Base-by-base conservation (phyloP, 2,329 filamentous ascomycete genomes). In the Microcera coccophila region DNA sequence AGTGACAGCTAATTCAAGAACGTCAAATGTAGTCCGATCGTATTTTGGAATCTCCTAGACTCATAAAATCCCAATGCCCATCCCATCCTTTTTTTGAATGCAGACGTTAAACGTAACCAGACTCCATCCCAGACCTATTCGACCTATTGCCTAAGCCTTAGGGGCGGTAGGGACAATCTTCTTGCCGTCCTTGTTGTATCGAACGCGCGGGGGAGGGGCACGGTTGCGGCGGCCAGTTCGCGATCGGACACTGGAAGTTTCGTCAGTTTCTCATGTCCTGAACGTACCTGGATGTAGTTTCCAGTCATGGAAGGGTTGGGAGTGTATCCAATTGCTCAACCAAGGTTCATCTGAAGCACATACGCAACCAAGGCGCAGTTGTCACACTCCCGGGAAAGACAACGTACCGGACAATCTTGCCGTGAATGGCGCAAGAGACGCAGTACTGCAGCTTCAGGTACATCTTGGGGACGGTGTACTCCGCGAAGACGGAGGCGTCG, bases 401-500 rank as follows among this genome's bases (percentile, higher is more conserved):
- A 72, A 82, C 90, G 75, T 93, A 97, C 91, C 93, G 91, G 76
- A 98, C 94, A 75, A 98, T 98, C 87, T 98, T 98, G 83, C 93
- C 93, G 83, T 98, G 93, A 62, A 98, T 98, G 70, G 93, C 93
- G 79, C 93, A 98, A 76, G 91, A 97, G 71, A 98, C 93, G 76
- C 93, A 98, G 89, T 98, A 98, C 82, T 98, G 93, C 74, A 98
- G 86, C 87, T 98, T 98, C 78, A 98, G 82, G 88, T 98, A 98
- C 94, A 98, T 98, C 88, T 98, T 98, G 78, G 93, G 93, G 69
- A 98, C 91, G 64, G 90, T 90, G 83, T 98, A 98, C 81, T 98
- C 93, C 68, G 87, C 75, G 79, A 97, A 98, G 76, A 98, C 93
- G 68, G 93, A 97, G 69, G 94, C 93, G 74, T 98, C 93, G 61